Conservation (phyloP, 1,139 yeast species). For the Kluyveromyces marxianus region DNA sequence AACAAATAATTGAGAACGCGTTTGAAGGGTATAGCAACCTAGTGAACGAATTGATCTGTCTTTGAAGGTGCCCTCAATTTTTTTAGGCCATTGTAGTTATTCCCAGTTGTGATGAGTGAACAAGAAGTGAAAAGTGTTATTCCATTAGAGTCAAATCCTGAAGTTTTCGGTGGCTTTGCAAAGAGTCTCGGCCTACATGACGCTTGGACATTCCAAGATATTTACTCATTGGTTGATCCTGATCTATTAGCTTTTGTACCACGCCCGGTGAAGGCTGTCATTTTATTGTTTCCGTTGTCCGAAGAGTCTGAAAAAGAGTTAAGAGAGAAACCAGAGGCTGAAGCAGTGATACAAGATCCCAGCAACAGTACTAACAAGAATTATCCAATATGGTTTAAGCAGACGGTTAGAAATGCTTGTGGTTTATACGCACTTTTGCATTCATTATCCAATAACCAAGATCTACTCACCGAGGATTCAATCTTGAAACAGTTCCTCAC, state of each 20-base stretch:
- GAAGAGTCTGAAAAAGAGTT: slow-evolving; percentile 32
- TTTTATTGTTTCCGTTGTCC: slow-evolving; percentile 68
- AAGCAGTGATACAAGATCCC: neutral
- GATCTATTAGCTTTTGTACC: slow-evolving; percentile 74
- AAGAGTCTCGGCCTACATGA: slow-evolving; percentile 59
- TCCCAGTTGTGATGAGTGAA: neutral
- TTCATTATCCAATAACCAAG: slow-evolving; percentile 47
- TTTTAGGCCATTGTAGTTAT: too few relatives aligned
- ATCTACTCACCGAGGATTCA: slow-evolving; percentile 24
- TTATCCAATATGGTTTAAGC: slow-evolving; percentile 58
- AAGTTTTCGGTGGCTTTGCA: slow-evolving; percentile 68
- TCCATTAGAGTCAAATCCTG: slow-evolving; percentile 89
- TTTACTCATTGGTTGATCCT: slow-evolving; percentile 74
- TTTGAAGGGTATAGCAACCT: too few relatives aligned
- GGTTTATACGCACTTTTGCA: slow-evolving; percentile 88
- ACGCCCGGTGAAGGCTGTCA: slow-evolving; percentile 67
- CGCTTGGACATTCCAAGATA: slow-evolving; percentile 62
- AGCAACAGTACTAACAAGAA: neutral
- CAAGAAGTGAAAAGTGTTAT: slow-evolving; percentile 41
- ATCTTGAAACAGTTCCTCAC: slow-evolving; percentile 28
- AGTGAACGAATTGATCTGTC: too few relatives aligned
- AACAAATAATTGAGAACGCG: too few relatives aligned
- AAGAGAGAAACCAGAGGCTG: neutral
- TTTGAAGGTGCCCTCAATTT: too few relatives aligned
- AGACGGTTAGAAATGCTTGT: slow-evolving; percentile 83